Base-by-base conservation (phyloP, 495 filamentous ascomycete species). In the Astrocystis sublimbata region DNA sequence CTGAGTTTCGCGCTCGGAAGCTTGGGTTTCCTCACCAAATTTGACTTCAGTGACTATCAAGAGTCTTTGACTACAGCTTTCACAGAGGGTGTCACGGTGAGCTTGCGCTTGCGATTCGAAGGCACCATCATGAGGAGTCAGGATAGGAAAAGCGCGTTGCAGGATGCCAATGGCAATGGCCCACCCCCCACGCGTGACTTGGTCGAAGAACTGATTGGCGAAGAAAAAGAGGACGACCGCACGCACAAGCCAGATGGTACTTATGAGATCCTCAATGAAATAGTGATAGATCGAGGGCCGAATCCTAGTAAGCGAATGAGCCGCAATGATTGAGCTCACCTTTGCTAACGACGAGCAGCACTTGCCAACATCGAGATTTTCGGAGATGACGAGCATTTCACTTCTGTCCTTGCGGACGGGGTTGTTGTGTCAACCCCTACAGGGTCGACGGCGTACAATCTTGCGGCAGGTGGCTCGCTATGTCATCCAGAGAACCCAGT, bases 401-500 rank as follows among this genome's bases (percentile, higher is more conserved):
- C 91, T 6, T 92, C 89, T 1, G 82, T 96, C 6, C 87, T 90
- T 62, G 91, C 91, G 28, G 92, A 97, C 73, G 92, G 92, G 15
- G 80, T 97, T 46, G 96, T 92, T 75, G 88, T 97, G 45, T 89
- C 92, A 8, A 97, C 91, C 21, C 93, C 92, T 19, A 97, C 92
- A 0, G 94, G 94, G 38, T 94, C 90, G 13, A 98, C 94, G 43
- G 94, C 94, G 15, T 98, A 98, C 79, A 98, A 97, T 68, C 90
- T 98, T 40, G 93, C 93, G 0, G 94, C 96, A 13, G 96, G 96
- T 12, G 94, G 94, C 17, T 94, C 92, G 5, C 85, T 98, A 23
- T 96, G 93, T 61, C 94, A 98, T 67, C 94, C 94, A 0, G 96
- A 98, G 59, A 98, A 98, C 71, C 94, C 94, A 0, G 92, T 98